phyloP scores from a whole-genome alignment of 257 asterid genomes.

The Solanum arcanum region DNA sequence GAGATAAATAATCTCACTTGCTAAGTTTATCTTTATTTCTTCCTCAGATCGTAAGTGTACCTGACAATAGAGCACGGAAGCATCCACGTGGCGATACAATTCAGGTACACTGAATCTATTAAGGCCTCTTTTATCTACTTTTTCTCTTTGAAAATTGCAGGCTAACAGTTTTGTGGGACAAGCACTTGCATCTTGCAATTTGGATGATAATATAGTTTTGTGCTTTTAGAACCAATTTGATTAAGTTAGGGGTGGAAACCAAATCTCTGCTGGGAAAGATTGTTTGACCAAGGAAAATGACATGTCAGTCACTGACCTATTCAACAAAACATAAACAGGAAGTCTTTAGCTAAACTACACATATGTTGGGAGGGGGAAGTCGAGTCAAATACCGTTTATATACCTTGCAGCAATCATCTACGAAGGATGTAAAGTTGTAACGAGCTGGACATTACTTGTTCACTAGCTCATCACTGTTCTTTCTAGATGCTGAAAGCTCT shows the following conservation, averaged over 20 bases:
- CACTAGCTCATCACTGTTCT: not conserved
- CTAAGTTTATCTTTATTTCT: not conserved
- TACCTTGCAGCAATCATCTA: not conserved
- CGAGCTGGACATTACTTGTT: not conserved
- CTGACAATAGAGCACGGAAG: constrained; percentile 63
- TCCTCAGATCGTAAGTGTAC: constrained; percentile 66
- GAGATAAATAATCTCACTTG: not conserved
- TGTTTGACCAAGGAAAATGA: not conserved
- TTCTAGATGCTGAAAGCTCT: not conserved
- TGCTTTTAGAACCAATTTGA: not conserved
- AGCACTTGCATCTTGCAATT: not conserved
- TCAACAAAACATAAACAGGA: not conserved
- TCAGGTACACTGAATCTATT: constrained; percentile 44
- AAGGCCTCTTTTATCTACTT: not conserved
- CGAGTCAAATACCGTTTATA: not conserved
- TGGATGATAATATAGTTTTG: not conserved
- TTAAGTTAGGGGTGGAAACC: not conserved
- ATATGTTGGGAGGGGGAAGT: not conserved
- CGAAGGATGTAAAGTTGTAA: not conserved
- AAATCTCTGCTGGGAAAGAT: not conserved
- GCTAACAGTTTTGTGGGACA: not conserved
- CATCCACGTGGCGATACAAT: constrained; percentile 49
- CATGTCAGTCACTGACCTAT: not conserved
- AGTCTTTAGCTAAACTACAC: not conserved
- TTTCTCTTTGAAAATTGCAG: not conserved